A percentile compares a stretch with the other conserved stretches of the same genome.
Conservation (phyloP, 2,329 filamentous ascomycete genomes). For the Clarireedia hainanense region DNA sequence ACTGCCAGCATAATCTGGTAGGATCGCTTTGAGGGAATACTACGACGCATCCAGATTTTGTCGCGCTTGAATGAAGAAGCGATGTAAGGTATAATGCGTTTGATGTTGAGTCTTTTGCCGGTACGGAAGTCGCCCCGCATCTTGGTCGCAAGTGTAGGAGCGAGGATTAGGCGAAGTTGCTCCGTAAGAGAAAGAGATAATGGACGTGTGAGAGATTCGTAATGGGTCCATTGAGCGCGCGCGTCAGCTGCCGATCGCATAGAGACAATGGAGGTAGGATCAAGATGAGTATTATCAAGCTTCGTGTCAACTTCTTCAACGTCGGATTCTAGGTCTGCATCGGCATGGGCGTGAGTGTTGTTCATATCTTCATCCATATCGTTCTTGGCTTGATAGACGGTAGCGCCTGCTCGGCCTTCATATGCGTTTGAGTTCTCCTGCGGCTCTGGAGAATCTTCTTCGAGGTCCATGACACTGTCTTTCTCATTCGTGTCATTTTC, state of each 20-base stretch:
- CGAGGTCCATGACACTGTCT: constrained; percentile 35
- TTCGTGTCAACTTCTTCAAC: constrained; percentile 40
- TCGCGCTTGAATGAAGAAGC: constrained; percentile 97
- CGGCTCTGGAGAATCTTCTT: constrained; percentile 33
- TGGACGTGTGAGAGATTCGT: constrained; percentile 76
- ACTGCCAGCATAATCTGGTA: constrained; percentile 98
- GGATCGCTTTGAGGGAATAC: constrained; percentile 81
- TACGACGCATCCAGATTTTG: constrained; percentile 99
- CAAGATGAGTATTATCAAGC: constrained; percentile 66
- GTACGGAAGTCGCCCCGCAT: constrained; percentile 95
- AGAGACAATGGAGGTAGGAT: constrained; percentile 17
- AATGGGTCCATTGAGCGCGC: constrained; percentile 72
- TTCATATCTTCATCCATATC: constrained; percentile 41
- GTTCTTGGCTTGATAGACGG: constrained; percentile 39
- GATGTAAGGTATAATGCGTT: constrained; percentile 98
- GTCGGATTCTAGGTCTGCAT: constrained; percentile 31
- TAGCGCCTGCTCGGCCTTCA: constrained; percentile 51
- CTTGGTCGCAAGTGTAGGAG: constrained; percentile 90
- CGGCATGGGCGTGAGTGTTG: constrained; percentile 38
- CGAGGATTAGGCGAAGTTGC: constrained; percentile 90
- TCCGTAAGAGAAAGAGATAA: constrained; percentile 87
- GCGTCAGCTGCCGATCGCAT: constrained; percentile 45
- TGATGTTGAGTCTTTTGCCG: constrained; percentile 97
- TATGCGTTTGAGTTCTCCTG: constrained; percentile 41
- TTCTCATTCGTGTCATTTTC: constrained; percentile 39